These are phyloP conservation scores for Cladophialophora exuberans DNA, from an alignment of 2,329 filamentous ascomycete genomes.

Conservation along the genomic window DNA sequence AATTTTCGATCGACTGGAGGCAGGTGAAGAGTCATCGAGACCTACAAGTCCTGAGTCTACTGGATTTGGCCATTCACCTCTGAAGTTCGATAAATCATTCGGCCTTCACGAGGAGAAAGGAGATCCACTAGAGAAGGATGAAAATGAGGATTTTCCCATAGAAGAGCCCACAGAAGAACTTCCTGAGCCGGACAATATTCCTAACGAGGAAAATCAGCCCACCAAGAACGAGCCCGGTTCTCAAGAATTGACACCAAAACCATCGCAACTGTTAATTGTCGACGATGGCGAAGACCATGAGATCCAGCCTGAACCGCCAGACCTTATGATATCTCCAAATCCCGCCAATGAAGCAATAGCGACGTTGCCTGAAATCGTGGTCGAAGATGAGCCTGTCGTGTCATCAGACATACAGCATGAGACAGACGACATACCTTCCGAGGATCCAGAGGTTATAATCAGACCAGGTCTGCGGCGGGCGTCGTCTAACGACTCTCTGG, in stretches of 20 bases:
- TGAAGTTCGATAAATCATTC: conserved; percentile 45
- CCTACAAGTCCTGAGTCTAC: conserved; percentile 79
- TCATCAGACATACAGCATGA: neutral
- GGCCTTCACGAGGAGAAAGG: conserved; percentile 1
- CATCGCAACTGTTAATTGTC: conserved; percentile 24
- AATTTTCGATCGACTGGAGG: conserved; percentile 75
- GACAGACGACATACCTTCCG: neutral
- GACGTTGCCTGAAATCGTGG: neutral
- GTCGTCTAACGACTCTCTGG: conserved; percentile 82
- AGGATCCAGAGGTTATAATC: conserved; percentile 6
- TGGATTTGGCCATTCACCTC: conserved; percentile 65
- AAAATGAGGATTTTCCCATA: neutral
- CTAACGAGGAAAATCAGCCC: neutral
- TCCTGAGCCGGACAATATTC: neutral
- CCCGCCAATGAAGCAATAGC: neutral
- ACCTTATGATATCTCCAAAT: neutral
- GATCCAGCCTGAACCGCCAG: conserved; percentile 13
- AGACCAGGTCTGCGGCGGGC: conserved; percentile 59
- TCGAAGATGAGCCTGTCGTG: neutral
- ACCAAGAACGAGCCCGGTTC: conserved; percentile 8
- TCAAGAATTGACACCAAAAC: conserved; percentile 28
- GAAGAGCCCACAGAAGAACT: neutral
- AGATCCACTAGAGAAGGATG: conserved; percentile 1
- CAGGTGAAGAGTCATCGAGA: conserved; percentile 67
- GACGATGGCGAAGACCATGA: neutral